These are phyloP conservation scores for Scedosporium minutisporum DNA, from an alignment of 2,329 filamentous ascomycete genomes.

Conservation along the genomic window DNA sequence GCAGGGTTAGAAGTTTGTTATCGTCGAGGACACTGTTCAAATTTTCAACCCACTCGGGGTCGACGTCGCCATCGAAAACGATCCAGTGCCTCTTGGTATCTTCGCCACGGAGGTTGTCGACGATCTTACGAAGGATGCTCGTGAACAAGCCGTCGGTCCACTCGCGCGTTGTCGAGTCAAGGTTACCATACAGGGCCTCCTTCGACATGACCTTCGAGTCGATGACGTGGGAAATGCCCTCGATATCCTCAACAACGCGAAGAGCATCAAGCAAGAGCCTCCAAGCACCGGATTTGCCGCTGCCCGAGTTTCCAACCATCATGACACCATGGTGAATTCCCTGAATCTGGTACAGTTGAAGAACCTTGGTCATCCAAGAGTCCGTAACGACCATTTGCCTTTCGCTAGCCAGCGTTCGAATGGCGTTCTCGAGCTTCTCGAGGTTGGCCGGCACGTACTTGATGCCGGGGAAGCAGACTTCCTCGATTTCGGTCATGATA, in stretches of 20 bases:
- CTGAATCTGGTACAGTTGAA: constrained; percentile 97
- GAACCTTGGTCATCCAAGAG: constrained; percentile 92
- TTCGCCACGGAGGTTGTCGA: constrained; percentile 95
- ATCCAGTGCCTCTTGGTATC: constrained; percentile 98
- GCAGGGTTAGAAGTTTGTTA: constrained; percentile 93
- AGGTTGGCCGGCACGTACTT: constrained; percentile 87
- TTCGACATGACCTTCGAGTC: constrained; percentile 99
- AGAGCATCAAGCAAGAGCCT: constrained; percentile 83
- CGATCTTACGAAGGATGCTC: constrained; percentile 93
- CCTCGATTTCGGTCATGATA: constrained; percentile 76
- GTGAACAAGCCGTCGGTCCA: constrained; percentile 99
- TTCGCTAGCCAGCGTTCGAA: constrained; percentile 72
- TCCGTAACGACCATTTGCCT: constrained; percentile 85
- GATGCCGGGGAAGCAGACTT: constrained; percentile 81
- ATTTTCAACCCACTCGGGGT: constrained; percentile 99
- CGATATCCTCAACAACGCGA: constrained; percentile 80
- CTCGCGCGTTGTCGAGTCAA: constrained; percentile 93
- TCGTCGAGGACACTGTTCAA: constrained; percentile 98
- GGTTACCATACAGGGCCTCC: constrained; percentile 87
- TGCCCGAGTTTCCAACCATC: constrained; percentile 99
- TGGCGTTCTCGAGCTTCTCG: constrained; percentile 67
- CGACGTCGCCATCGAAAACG: constrained; percentile 96
- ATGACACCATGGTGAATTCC: constrained; percentile 98
- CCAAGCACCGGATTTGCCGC: constrained; percentile 95
- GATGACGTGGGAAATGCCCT: constrained; percentile 94